A percentile compares a stretch with the other conserved stretches of the same genome.
Conservation (phyloP, 371 early-diverging fungal genomes). For the Rhizopus delemar region DNA sequence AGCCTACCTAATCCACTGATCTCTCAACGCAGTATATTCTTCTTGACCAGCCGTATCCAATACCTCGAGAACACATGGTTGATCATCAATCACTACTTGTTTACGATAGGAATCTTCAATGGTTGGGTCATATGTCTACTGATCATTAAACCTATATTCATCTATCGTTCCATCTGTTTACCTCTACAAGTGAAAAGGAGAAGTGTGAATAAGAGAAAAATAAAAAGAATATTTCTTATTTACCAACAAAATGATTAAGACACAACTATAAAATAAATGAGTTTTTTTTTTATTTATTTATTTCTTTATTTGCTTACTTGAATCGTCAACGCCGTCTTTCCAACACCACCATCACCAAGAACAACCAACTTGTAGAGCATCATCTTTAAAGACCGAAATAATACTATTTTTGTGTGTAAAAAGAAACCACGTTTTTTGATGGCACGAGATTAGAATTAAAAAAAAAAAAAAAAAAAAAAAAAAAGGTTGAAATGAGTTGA, state of each 20-base stretch:
- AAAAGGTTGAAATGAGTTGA: neutral
- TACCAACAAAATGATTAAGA: constrained; percentile 76
- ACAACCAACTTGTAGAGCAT: constrained; percentile 65
- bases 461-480: neutral
- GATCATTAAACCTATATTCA: constrained; percentile 53
- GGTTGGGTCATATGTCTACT: constrained; percentile 43
- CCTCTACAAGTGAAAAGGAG: constrained; percentile 38
- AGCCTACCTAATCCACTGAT: constrained; percentile 84
- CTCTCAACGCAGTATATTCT: constrained; percentile 85
- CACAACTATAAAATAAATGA: constrained; percentile 53
- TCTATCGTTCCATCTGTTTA: constrained; percentile 72
- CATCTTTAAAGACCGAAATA: constrained; percentile 33
- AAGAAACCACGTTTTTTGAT: constrained; percentile 1
- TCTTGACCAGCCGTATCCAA: constrained; percentile 91
- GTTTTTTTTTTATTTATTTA: neutral
- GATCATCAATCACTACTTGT: constrained; percentile 86
- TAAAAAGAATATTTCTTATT: constrained; percentile 9
- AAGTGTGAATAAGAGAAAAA: neutral
- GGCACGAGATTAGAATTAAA: neutral
- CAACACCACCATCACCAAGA: constrained; percentile 59
- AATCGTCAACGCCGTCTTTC: constrained; percentile 47
- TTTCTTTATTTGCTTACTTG: constrained; percentile 26
- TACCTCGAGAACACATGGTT: constrained; percentile 90
- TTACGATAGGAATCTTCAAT: constrained; percentile 58
- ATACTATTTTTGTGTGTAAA: neutral